These are phyloP conservation scores for Pythium periplocum DNA, from an alignment of 352 stramenopile species.

Conservation along the genomic window DNA sequence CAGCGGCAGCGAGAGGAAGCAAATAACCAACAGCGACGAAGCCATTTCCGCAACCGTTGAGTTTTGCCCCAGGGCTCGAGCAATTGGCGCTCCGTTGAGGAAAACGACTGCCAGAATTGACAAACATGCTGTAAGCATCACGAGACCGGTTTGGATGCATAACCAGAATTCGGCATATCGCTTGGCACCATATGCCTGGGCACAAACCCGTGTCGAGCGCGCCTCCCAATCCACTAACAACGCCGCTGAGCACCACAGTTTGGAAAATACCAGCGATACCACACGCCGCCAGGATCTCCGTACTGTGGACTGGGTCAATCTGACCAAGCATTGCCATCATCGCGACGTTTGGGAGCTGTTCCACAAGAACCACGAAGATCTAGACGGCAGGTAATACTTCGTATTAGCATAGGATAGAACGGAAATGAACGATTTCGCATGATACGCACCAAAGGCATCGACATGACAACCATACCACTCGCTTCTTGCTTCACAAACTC, in stretches of 20 bases:
- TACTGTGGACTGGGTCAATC: constrained; percentile 28
- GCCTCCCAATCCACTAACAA: constrained; percentile 33
- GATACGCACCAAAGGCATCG: no score
- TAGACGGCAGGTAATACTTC: no score
- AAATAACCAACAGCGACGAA: constrained; percentile 25
- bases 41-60: constrained; percentile 28
- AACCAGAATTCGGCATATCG: constrained; percentile 36
- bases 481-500: no score
- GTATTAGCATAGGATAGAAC: no score
- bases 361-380: constrained; percentile 6
- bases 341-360: constrained; percentile 33
- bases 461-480: no score
- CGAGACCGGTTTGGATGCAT: constrained; percentile 34
- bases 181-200: constrained; percentile 40
- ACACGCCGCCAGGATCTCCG: constrained; percentile 38
- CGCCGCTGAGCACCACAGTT: constrained; percentile 29
- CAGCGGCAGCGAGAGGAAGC: constrained; percentile 27
- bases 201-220: constrained; percentile 49
- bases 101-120: constrained; percentile 24
- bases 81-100: constrained; percentile 27
- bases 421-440: no score
- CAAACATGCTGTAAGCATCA: constrained; percentile 28
- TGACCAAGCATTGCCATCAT: constrained; percentile 48
- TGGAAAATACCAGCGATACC: constrained; percentile 35
- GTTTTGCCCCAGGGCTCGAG: constrained; percentile 34